Evolutionary conservation across 1,139 yeast genomes (phyloP), one percentile per base, ranked within the genome.

Genomic region (Kodamaea derodonti): DNA sequence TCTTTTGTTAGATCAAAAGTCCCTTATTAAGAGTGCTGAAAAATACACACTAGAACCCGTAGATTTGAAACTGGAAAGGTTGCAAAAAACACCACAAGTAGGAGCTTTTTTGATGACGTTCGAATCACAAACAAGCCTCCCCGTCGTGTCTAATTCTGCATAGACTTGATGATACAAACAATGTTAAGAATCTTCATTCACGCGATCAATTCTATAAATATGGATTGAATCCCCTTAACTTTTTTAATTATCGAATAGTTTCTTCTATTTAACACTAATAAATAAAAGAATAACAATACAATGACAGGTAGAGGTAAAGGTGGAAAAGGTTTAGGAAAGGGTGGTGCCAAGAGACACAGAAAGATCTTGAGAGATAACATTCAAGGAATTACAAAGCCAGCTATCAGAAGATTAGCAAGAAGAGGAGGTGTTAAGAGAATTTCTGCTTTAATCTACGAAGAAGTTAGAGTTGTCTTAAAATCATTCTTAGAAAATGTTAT

Each of bases 351-450:
- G 83, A 92, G 97, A 76, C 98, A 92, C 88, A 86, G 97, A 83
- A 90, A 90, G 86, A 87, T 92, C 73, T 80, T 90, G 58, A 88
- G 97, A 80, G 98, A 92, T 71, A 92, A 92, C 90, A 90, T 92
- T 55, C 97, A 90, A 77, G 98, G 98, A 78, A 90, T 92, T 65
- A 92, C 98, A 49, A 92, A 92, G 80, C 98, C 98, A 66, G 98
- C 98, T 61, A 92, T 92, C 67, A 88, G 98, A 78, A 90, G 98
- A 85, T 84, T 92, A 62, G 98, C 98, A 44, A 90, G 98, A 83
- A 88, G 98, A 86, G 98, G 98, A 76, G 98, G 98, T 86, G 98
- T 92, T 64, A 92, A 92, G 84, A 96, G 97, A 84, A 92, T 92
- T 60, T 90, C 97, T 49, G 97, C 96, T 64, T 78, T 90, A 66